Conservation (phyloP, 192 early-diverging fungal species). For the Dimargaris xerosporica region DNA sequence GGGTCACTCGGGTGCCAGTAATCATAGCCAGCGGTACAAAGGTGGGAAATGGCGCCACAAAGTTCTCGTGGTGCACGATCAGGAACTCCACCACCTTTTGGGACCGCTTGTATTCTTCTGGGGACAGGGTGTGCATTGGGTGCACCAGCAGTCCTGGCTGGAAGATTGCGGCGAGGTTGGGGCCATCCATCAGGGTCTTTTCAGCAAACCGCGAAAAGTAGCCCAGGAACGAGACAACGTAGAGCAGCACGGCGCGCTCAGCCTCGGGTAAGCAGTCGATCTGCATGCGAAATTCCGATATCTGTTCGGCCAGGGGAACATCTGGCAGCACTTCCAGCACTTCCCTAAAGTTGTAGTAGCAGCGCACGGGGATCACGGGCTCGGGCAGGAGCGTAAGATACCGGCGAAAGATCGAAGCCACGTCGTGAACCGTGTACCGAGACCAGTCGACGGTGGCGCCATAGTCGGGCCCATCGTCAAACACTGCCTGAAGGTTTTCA, state of each 20-base stretch:
- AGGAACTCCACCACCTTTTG: constrained; percentile 61
- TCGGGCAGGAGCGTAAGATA: constrained; percentile 57
- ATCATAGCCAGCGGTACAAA: background rate
- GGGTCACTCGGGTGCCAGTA: background rate
- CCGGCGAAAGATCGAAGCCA: constrained; percentile 54
- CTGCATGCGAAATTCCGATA: constrained; percentile 33
- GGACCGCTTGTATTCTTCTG: constrained; percentile 59
- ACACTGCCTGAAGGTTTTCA: constrained; percentile 45
- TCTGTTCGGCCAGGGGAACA: background rate
- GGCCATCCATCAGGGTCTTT: constrained; percentile 50
- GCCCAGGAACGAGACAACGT: constrained; percentile 46
- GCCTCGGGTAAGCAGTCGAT: constrained; percentile 39
- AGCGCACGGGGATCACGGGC: constrained; percentile 50
- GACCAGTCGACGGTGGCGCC: constrained; percentile 45
- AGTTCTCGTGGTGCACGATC: constrained; percentile 27
- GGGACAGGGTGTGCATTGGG: constrained; percentile 48
- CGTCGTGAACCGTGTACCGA: constrained; percentile 61
- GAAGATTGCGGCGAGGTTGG: constrained; percentile 61
- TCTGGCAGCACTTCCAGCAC: constrained; percentile 20
- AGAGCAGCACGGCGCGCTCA: constrained; percentile 50
- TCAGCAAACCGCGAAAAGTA: constrained; percentile 23
- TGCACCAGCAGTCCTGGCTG: constrained; percentile 61
- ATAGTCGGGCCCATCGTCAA: constrained; percentile 45
- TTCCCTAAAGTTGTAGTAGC: constrained; percentile 47
- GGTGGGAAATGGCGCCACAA: constrained; percentile 11